phyloP scores from a whole-genome alignment of 192 early-diverging fungal genomes.

The Gigaspora rosea region DNA sequence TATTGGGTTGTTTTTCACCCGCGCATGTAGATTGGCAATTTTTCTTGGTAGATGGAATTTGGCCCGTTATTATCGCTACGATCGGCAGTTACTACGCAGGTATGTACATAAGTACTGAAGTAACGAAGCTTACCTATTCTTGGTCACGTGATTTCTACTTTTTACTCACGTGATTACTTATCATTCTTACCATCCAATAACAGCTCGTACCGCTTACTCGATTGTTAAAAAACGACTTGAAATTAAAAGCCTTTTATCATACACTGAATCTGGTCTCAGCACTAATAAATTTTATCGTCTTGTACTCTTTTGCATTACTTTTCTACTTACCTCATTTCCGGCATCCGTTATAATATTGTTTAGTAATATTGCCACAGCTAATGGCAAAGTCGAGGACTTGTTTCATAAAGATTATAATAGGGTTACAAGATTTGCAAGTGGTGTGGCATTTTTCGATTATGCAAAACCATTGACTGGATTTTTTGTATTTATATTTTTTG shows the following conservation, averaged over 20 bases:
- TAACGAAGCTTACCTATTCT: neutral
- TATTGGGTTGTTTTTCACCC: conserved; percentile 4
- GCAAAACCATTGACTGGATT: conserved; percentile 15
- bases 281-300: conserved; percentile 11
- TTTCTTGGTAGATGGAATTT: neutral
- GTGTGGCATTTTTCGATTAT: conserved; percentile 13
- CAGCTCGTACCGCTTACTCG: neutral
- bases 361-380: neutral
- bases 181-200: neutral
- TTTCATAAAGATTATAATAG: neutral
- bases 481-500: conserved; percentile 23
- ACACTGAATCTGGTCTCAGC: conserved; percentile 12
- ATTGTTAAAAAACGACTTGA: conserved; percentile 22
- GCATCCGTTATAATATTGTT: neutral
- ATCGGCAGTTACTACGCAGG: conserved; percentile 21
- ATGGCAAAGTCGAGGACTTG: neutral
- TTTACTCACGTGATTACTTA: neutral
- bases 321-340: neutral
- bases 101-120: neutral
- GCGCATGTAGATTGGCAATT: neutral
- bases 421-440: neutral
- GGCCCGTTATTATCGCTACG: conserved; percentile 8
- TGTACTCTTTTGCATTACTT: conserved; percentile 19
- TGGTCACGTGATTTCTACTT: neutral
- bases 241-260: conserved; percentile 1